Conservation (phyloP, 768 basidiomycete genomes). For the Rhizopogon roseolus region DNA sequence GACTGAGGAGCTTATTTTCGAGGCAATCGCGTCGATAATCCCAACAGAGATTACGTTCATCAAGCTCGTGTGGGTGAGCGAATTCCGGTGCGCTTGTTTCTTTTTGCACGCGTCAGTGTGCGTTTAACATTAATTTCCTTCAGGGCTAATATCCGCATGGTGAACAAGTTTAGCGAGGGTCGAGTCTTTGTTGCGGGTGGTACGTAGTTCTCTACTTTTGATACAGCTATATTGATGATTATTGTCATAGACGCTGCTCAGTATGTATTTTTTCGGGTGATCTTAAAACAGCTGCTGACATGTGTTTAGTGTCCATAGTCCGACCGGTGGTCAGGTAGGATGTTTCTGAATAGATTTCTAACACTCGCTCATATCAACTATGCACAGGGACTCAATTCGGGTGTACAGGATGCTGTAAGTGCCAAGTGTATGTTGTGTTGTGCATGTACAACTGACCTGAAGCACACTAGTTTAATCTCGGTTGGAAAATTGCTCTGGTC, state of each 20-base stretch:
- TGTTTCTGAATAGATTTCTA: no score
- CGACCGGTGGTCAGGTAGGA: not conserved
- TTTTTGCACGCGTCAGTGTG: not conserved
- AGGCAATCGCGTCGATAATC: constrained; percentile 14
- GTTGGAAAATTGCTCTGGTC: constrained; percentile 42
- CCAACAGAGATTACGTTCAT: constrained; percentile 17
- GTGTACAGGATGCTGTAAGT: constrained; percentile 34
- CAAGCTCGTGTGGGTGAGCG: constrained; percentile 21
- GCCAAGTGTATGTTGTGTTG: no score
- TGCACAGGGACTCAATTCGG: constrained; percentile 31
- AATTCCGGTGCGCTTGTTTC: constrained; percentile 20
- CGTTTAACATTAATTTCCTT: not conserved
- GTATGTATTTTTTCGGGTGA: not conserved
- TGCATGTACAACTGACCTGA: no score
- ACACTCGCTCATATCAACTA: constrained; percentile 3
- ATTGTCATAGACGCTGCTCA: constrained; percentile 8
- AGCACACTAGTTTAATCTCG: constrained; percentile 32
- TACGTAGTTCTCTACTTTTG: not conserved
- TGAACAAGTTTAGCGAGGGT: constrained; percentile 6
- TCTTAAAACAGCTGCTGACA: no score
- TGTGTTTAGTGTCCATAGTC: constrained; percentile 8
- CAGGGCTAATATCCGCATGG: constrained; percentile 12
- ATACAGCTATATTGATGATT: not conserved
- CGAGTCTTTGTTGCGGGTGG: constrained; percentile 14
- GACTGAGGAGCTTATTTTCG: constrained; percentile 22